These are phyloP conservation scores for Dinochytrium kinnereticum DNA, from an alignment of 371 early-diverging fungal genomes.

Conservation along the genomic window DNA sequence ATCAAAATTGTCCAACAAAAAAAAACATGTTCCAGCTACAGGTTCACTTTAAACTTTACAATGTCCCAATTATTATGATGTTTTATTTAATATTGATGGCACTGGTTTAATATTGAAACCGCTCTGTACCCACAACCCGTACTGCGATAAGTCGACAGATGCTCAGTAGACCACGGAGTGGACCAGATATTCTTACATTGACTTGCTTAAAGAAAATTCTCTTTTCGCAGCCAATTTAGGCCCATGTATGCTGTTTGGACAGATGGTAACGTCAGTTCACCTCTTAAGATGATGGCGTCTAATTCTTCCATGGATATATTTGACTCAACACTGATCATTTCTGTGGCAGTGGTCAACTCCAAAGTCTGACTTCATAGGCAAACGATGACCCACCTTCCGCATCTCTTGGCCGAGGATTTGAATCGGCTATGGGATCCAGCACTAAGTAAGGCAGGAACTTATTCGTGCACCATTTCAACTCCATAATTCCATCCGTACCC, in stretches of 20 bases:
- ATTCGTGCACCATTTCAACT: conserved; percentile 67
- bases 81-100: too few relatives aligned
- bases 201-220: neutral
- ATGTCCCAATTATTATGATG: too few relatives aligned
- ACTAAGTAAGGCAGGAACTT: conserved; percentile 67
- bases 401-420: conserved; percentile 57
- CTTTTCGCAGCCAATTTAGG: neutral
- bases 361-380: neutral
- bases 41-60: too few relatives aligned
- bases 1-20: too few relatives aligned
- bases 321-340: conserved; percentile 34
- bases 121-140: too few relatives aligned
- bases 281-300: conserved; percentile 34
- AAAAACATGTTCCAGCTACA: too few relatives aligned
- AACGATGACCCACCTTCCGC: conserved; percentile 54
- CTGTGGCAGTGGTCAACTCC: conserved; percentile 15
- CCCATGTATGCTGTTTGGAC: conserved; percentile 41
- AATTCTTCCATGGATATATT: conserved; percentile 38
- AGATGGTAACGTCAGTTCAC: conserved; percentile 41
- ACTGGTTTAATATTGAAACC: too few relatives aligned
- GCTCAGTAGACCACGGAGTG: too few relatives aligned
- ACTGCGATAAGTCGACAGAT: too few relatives aligned
- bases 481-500: conserved; percentile 60
- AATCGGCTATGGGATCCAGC: conserved; percentile 59
- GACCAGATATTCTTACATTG: too few relatives aligned